These are phyloP conservation scores for Lithocarpus polystachyus DNA, from an alignment of 306 rosid species.

Conservation along the genomic window DNA sequence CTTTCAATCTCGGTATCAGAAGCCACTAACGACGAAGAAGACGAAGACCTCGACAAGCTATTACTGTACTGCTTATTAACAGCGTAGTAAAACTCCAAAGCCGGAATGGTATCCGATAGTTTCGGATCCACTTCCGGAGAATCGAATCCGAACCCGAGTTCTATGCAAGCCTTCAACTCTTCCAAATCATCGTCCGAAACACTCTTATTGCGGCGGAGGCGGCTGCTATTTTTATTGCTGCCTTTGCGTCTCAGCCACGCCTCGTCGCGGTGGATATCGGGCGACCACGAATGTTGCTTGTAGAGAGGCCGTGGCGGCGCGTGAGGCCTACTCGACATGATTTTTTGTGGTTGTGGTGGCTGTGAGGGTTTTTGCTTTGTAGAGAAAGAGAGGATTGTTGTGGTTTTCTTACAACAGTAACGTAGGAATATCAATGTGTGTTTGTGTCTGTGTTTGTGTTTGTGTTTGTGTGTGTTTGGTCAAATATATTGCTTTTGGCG, in stretches of 20 bases:
- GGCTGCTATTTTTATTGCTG: not conserved
- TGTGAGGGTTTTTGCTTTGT: too few species aligned
- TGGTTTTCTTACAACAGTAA: not conserved
- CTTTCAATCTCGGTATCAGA: constrained; percentile 34
- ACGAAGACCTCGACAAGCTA: constrained; percentile 35
- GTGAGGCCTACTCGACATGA: constrained; percentile 35
- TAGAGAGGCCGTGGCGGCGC: constrained; percentile 41
- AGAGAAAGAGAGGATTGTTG: too few species aligned
- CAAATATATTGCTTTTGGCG: not conserved
- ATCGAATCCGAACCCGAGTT: constrained; percentile 68
- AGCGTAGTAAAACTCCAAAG: constrained; percentile 56
- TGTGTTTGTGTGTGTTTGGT: not conserved
- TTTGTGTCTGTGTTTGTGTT: not conserved
- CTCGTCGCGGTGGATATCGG: constrained; percentile 65
- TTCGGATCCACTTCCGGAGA: constrained; percentile 54
- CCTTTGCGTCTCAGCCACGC: constrained; percentile 66
- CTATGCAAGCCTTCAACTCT: constrained; percentile 77
- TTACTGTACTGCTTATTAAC: constrained; percentile 47
- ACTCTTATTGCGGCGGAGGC: constrained; percentile 38
- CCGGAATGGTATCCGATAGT: constrained; percentile 53
- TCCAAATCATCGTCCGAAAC: constrained; percentile 64
- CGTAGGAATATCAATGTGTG: not conserved
- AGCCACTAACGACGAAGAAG: constrained; percentile 32
- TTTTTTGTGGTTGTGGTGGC: not conserved
- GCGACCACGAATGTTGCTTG: constrained; percentile 74